Evolutionary conservation across 495 filamentous ascomycete species (phyloP).

Genomic region (Tuber microsphaerosporum): DNA sequence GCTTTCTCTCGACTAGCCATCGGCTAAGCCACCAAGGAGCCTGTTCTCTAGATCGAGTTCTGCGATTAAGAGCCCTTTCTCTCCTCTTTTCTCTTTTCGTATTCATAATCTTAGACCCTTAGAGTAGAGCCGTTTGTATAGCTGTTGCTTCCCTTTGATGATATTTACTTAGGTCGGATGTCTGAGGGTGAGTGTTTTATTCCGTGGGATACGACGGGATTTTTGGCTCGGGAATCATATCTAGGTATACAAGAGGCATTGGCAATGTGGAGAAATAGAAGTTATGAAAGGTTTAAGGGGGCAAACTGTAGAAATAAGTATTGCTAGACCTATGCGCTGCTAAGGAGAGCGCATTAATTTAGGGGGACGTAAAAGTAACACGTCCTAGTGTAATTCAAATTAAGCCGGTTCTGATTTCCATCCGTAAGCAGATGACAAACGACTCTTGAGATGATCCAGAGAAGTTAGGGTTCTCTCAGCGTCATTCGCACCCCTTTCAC

Average conservation of each 20-base stretch:
- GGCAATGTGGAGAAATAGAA: not conserved
- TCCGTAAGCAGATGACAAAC: conserved; percentile 67
- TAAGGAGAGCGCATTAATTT: not conserved
- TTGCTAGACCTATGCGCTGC: not conserved
- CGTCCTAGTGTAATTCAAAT: not conserved
- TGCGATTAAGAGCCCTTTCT: not conserved
- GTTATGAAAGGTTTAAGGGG: not conserved
- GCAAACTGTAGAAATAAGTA: not conserved
- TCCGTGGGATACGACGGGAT: not conserved
- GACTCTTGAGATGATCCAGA: conserved; percentile 68
- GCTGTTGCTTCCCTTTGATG: not conserved
- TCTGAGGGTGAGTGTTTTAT: not conserved
- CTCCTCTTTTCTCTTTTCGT: not conserved
- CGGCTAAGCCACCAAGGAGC: not conserved
- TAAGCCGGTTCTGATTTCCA: conserved; percentile 23
- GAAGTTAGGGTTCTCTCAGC: conserved; percentile 64
- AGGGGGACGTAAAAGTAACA: not conserved
- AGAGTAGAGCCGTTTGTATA: conserved; percentile 3
- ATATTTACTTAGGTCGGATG: not conserved
- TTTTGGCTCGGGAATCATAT: not conserved
- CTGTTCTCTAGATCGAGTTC: not conserved
- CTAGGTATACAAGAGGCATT: not conserved
- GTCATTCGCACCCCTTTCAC: conserved; percentile 43
- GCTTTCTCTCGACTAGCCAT: conserved; percentile 45
- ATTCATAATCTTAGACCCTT: not conserved